Evolutionary conservation across 768 basidiomycete genomes (phyloP), one percentile per base, ranked within the genome.

Genomic region (Ramaria sp.): DNA sequence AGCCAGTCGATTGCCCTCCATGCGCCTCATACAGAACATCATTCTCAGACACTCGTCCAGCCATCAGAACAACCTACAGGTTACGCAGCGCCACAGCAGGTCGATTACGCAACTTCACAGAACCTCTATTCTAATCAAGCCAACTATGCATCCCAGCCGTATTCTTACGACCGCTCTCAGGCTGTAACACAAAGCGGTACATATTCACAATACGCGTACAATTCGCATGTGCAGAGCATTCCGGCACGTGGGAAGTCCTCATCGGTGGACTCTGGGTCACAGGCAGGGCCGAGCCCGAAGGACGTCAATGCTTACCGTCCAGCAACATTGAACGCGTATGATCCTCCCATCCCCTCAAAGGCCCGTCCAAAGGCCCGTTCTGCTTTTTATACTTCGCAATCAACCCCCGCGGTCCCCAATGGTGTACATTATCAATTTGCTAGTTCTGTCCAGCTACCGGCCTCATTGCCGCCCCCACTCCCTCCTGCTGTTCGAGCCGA

Each of bases 301-400:
- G 39, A 34, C 30, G 30, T 55, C 41, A 51, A 43, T 42, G 48
- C 58, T 32, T 67, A 61, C 47, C 59, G 66, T 25, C 61, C 66
- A 7, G 63, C 59, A 27, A 59, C 58, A 1, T 55, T 57, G 30
- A 64, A 67, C 59, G 66, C 66, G 3, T 67, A 67, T 56, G 66
- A 67, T 43, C 66, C 66, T n/a, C 66, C 66, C 12, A 58, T 67
- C 12, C 65, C 64, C 6, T 51, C 63, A 27, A 58, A 57, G 38
- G 24, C 43, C 28, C 57, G 57, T 16, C 12, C 44, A 28, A 52
- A 53, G 20, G 10, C 41, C 3, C 37, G 52, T 16, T 47, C 30
- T 48, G 52, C 51, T 27, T 38, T 43, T 18, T 48, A 30, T 30
- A 24, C 55, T 34, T 25, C 60, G 10, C 47, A 56, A 2, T 24